Percentiles rank a stretch among this genome's conserved stretches.
These are phyloP conservation scores for Colletotrichum incanum DNA, from an alignment of 2,329 filamentous ascomycete species.

Conservation along the genomic window DNA sequence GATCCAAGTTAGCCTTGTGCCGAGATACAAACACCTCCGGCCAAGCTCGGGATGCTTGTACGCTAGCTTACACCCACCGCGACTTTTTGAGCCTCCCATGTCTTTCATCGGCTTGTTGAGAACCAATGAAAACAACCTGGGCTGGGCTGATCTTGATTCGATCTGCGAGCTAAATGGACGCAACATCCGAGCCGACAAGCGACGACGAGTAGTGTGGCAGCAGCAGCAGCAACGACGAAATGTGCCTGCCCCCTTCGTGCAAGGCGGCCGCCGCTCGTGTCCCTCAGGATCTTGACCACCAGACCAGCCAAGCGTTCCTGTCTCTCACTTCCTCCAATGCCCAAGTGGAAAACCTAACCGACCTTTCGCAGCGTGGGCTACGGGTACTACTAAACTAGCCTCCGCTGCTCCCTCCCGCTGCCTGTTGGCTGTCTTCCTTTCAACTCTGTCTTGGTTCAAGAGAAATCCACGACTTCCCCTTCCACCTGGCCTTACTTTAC, in stretches of 20 bases:
- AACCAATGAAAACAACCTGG: constrained; percentile 4
- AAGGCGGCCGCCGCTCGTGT: constrained; percentile 19
- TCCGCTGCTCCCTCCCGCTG: neutral
- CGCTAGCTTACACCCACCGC: neutral
- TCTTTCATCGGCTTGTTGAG: neutral
- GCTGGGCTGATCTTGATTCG: neutral
- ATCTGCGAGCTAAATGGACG: neutral
- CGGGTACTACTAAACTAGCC: constrained; percentile 1
- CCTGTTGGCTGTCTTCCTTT: neutral
- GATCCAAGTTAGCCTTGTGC: neutral
- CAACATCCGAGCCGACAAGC: constrained; percentile 13
- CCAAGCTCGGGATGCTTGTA: too few species aligned
- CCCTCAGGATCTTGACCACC: neutral
- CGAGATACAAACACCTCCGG: neutral
- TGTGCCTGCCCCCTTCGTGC: neutral
- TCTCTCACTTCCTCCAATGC: neutral
- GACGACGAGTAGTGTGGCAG: neutral
- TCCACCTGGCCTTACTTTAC: neutral
- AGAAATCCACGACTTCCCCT: neutral
- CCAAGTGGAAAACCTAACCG: neutral
- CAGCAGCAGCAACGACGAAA: neutral
- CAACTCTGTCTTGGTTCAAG: neutral
- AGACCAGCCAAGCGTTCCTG: neutral
- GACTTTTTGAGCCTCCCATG: constrained; percentile 1
- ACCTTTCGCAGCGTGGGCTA: constrained; percentile 3